A percentile compares a stretch with the other conserved stretches of the same genome.
phyloP scores from a whole-genome alignment of 2,329 filamentous ascomycete genomes.

The Phialophora macrospora region DNA sequence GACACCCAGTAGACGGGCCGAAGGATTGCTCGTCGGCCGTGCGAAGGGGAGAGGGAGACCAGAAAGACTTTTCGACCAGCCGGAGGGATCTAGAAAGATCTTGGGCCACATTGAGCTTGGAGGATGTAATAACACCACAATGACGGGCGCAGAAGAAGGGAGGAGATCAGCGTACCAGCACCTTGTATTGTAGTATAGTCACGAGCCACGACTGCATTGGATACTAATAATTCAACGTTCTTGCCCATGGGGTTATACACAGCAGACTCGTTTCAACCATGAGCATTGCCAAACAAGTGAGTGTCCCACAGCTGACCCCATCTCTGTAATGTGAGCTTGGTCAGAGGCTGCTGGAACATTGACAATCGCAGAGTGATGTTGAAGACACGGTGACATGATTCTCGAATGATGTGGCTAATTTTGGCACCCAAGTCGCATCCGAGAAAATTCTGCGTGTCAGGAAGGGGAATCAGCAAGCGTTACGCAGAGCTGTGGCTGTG shows the following conservation, averaged over 20 bases:
- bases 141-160: conserved; percentile 2
- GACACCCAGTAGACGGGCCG: conserved; percentile 45
- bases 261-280: background rate
- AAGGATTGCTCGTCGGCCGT: background rate
- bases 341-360: conserved; percentile 2
- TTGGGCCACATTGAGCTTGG: conserved; percentile 8
- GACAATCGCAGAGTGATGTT: conserved; percentile 1
- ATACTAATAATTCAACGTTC: conserved; percentile 8
- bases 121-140: conserved; percentile 26
- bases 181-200: conserved; percentile 23
- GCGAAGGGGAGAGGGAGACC: background rate
- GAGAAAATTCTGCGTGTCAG: background rate
- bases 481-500: conserved; percentile 12
- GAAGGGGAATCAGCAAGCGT: conserved; percentile 1
- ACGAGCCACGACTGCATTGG: conserved; percentile 16
- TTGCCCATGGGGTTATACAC: background rate
- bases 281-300: background rate
- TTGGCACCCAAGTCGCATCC: conserved; percentile 3
- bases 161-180: background rate
- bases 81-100: conserved; percentile 12
- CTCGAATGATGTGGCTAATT: conserved; percentile 9
- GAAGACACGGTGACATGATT: conserved; percentile 16
- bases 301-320: background rate
- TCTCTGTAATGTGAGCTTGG: background rate
- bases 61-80: conserved; percentile 23